A percentile compares a stretch with the other conserved stretches of the same genome.
phyloP scores from a whole-genome alignment of 768 basidiomycete species.

The Xanthoconium stramineum region DNA sequence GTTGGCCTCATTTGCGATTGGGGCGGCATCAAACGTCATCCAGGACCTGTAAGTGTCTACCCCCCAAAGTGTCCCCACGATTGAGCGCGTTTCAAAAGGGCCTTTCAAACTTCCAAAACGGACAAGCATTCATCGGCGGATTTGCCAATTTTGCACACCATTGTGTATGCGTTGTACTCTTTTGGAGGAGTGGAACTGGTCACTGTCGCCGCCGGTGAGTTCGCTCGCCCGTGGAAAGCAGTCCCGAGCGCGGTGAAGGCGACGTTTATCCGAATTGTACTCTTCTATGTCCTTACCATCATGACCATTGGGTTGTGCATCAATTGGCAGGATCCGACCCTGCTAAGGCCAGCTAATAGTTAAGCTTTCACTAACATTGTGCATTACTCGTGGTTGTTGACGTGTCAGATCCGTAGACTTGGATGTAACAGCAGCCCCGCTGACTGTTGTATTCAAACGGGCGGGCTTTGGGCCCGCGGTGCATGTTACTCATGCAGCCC shows the following conservation, averaged over 20 bases:
- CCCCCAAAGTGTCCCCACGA: neutral
- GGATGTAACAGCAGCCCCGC: slow-evolving; percentile 54
- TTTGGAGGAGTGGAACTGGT: slow-evolving; percentile 70
- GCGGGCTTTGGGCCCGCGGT: slow-evolving; percentile 60
- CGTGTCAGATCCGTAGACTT: slow-evolving; percentile 31
- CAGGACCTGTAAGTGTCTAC: slow-evolving; percentile 47
- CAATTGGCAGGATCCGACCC: slow-evolving; percentile 53
- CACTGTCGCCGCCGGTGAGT: slow-evolving; percentile 70
- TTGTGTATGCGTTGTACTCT: slow-evolving; percentile 70
- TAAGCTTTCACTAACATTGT: slow-evolving; percentile 1
- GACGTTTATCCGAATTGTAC: slow-evolving; percentile 61
- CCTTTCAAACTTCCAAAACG: slow-evolving; percentile 46
- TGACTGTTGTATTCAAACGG: slow-evolving; percentile 60
- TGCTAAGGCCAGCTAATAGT: slow-evolving; percentile 47
- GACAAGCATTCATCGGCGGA: slow-evolving; percentile 53
- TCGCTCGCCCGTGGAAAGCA: slow-evolving; percentile 56
- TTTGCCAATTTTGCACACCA: slow-evolving; percentile 52
- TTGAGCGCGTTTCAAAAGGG: slow-evolving; percentile 38
- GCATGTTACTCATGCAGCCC: slow-evolving; percentile 63
- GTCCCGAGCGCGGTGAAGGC: slow-evolving; percentile 65
- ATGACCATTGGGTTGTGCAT: slow-evolving; percentile 65
- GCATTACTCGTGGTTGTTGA: neutral
- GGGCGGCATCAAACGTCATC: slow-evolving; percentile 55
- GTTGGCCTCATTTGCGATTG: slow-evolving; percentile 62
- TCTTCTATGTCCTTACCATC: slow-evolving; percentile 65